Percentiles rank a stretch among this genome's conserved stretches.
Conservation (phyloP, 164 flowering plant species). For the Vitis riparia region DNA sequence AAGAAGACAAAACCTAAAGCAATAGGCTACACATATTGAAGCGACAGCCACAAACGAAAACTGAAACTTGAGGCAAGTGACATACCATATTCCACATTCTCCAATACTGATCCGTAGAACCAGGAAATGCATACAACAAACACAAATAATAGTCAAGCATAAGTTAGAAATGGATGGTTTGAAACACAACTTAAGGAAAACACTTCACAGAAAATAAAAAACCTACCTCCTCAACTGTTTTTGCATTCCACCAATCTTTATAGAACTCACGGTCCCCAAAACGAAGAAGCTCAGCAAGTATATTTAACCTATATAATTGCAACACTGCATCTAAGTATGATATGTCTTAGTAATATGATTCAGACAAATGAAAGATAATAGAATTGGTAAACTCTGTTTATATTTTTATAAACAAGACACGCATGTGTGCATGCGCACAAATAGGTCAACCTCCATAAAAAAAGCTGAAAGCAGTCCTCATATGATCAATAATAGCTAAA, state of each 20-base stretch:
- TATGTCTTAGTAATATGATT: not conserved
- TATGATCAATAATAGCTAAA: too few relatives aligned
- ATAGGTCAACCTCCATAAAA: too few relatives aligned
- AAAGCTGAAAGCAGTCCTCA: too few relatives aligned
- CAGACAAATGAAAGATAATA: not conserved
- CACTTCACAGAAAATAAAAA: slow-evolving; percentile 6
- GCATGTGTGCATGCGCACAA: too few relatives aligned
- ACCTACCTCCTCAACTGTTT: slow-evolving; percentile 85
- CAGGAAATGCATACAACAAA: slow-evolving; percentile 19
- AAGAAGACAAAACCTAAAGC: not conserved
- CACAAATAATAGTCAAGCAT: slow-evolving; percentile 3
- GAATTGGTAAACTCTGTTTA: not conserved
- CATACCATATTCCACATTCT: slow-evolving; percentile 99
- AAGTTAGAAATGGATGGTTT: slow-evolving; percentile 1
- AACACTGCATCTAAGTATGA: slow-evolving; percentile 16
- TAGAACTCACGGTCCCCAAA: slow-evolving; percentile 99
- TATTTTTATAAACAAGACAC: too few relatives aligned
- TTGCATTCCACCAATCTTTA: slow-evolving; percentile 99
- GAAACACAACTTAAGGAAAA: slow-evolving; percentile 8
- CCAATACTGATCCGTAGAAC: slow-evolving; percentile 75
- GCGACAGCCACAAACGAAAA: not conserved
- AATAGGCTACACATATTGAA: not conserved
- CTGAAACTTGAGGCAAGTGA: slow-evolving; percentile 11
- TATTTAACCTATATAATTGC: slow-evolving; percentile 72
- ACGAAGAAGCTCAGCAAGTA: slow-evolving; percentile 89